A percentile compares a stretch with the other conserved stretches of the same genome.
Conservation (phyloP, 192 early-diverging fungal genomes). For the Endogone sp. region DNA sequence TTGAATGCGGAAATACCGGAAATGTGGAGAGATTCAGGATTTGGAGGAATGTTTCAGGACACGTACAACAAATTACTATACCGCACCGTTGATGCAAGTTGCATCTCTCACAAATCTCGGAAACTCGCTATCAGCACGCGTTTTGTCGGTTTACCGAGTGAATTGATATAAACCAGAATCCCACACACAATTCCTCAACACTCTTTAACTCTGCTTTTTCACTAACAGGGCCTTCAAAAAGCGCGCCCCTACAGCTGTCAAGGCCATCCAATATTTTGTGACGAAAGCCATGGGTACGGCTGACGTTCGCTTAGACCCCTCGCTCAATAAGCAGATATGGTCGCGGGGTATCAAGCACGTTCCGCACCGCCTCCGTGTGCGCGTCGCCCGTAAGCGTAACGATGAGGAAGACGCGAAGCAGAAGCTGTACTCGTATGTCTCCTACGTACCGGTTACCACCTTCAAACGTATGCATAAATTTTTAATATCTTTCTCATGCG, state of each 20-base stretch:
- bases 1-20: no score
- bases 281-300: constrained; percentile 91
- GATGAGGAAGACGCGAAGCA: constrained; percentile 95
- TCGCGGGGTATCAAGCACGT: constrained; percentile 89
- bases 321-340: constrained; percentile 96
- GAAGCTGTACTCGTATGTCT: constrained; percentile 96
- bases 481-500: background rate
- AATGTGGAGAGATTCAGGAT: no score
- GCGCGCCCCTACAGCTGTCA: constrained; percentile 93
- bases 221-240: constrained; percentile 88
- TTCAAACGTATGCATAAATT: constrained; percentile 75
- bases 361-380: constrained; percentile 93
- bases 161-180: no score
- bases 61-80: no score
- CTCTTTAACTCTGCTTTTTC: no score
- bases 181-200: no score
- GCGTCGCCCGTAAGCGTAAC: constrained; percentile 94
- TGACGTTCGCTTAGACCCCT: constrained; percentile 95
- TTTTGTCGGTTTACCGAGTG: no score
- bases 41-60: no score
- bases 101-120: no score
- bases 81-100: no score
- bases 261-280: constrained; percentile 90
- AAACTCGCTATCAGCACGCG: background rate
- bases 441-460: constrained; percentile 76